These are phyloP conservation scores for Mrakia gelida DNA, from an alignment of 768 basidiomycete species.

Conservation along the genomic window DNA sequence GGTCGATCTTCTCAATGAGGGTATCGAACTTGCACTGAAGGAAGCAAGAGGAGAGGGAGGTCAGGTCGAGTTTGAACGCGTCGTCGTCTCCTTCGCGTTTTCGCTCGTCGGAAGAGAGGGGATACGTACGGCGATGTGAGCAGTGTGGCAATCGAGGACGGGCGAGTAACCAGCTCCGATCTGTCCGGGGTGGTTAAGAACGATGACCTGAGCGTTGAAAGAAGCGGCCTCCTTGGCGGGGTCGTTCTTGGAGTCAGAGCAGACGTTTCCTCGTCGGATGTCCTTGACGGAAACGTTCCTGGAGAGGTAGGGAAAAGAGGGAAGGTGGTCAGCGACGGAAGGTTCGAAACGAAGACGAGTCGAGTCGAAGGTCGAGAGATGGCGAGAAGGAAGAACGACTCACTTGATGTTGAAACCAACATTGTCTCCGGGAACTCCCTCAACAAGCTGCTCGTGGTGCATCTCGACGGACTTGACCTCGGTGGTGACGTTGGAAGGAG, in stretches of 20 bases:
- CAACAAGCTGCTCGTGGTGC: conserved; percentile 66
- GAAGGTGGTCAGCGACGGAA: no score
- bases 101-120: no score
- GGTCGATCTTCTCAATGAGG: conserved; percentile 98
- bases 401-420: conserved; percentile 50
- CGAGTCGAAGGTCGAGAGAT: no score
- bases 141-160: conserved; percentile 99
- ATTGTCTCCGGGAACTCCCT: conserved; percentile 97
- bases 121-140: conserved; percentile 21
- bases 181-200: conserved; percentile 99
- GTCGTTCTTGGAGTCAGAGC: conserved; percentile 99
- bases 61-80: no score
- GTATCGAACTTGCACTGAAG: conserved; percentile 86
- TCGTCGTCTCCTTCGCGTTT: no score
- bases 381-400: not conserved
- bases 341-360: no score
- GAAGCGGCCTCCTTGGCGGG: conserved; percentile 98
- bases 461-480: conserved; percentile 99
- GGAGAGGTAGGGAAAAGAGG: not conserved
- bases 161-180: conserved; percentile 99
- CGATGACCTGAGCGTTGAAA: conserved; percentile 98
- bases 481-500: conserved; percentile 82
- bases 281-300: conserved; percentile 90
- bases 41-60: no score
- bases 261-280: conserved; percentile 99